Evolutionary conservation across 2,329 filamentous ascomycete genomes (phyloP).

Genomic region (Neobulgaria alba): DNA sequence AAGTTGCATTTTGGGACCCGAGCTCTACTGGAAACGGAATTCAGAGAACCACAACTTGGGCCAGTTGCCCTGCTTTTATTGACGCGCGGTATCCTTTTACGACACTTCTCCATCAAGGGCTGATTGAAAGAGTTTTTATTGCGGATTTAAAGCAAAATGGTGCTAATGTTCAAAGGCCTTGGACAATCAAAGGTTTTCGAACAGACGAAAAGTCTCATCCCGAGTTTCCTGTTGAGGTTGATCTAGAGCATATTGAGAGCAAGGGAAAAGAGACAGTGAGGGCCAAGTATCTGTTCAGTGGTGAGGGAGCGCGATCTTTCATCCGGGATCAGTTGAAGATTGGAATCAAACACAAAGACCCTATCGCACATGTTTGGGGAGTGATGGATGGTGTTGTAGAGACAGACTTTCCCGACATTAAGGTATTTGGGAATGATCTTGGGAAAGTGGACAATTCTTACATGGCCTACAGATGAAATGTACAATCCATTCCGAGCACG

Average conservation of each 20-base stretch:
- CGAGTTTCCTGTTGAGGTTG: conserved; percentile 73
- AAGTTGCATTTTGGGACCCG: conserved; percentile 67
- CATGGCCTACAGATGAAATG: conserved; percentile 51
- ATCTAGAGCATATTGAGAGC: conserved; percentile 69
- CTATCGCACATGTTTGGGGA: conserved; percentile 64
- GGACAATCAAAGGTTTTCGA: conserved; percentile 53
- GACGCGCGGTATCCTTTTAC: conserved; percentile 65
- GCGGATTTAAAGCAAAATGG: conserved; percentile 55
- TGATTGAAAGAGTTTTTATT: conserved; percentile 64
- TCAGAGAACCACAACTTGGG: conserved; percentile 64
- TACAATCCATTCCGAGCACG: conserved; percentile 64
- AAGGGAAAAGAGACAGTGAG: conserved; percentile 59
- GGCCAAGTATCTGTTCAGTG: conserved; percentile 63
- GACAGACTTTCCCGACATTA: conserved; percentile 71
- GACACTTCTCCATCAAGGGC: conserved; percentile 61
- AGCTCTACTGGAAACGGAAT: conserved; percentile 47
- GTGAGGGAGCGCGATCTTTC: conserved; percentile 61
- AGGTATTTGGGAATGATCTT: conserved; percentile 50
- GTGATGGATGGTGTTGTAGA: conserved; percentile 67
- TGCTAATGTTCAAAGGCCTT: conserved; percentile 52
- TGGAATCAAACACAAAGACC: conserved; percentile 61
- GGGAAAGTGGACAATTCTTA: conserved; percentile 31
- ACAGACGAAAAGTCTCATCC: conserved; percentile 46
- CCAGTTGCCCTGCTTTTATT: conserved; percentile 79
- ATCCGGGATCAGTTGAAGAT: conserved; percentile 59